These are phyloP conservation scores for Spizellomyces sp. DNA, from an alignment of 192 early-diverging fungal species.

Conservation along the genomic window DNA sequence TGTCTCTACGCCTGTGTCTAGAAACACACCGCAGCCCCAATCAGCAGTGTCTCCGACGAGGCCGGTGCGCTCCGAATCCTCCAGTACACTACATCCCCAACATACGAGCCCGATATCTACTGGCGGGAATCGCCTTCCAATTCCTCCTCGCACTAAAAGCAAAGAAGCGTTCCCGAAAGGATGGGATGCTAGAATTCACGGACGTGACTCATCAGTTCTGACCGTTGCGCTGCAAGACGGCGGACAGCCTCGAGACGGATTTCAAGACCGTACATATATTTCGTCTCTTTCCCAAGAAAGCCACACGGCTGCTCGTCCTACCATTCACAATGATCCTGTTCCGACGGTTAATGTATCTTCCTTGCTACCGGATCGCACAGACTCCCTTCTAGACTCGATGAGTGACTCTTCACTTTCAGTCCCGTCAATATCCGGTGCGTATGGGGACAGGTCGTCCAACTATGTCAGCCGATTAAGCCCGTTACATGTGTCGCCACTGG, in stretches of 20 bases:
- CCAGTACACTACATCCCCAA: no score
- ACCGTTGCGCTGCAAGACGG: neutral
- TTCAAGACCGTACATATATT: neutral
- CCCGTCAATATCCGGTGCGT: neutral
- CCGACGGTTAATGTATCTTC: neutral
- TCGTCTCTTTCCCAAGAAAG: neutral
- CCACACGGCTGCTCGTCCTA: neutral
- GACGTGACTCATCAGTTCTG: neutral
- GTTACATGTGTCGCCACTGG: neutral
- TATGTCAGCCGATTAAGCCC: neutral
- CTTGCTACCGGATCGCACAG: conserved; percentile 4
- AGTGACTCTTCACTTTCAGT: neutral
- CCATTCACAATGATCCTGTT: neutral
- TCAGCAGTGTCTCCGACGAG: no score
- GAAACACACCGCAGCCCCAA: no score
- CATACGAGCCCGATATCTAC: no score
- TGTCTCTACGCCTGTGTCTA: no score
- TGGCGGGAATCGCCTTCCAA: neutral
- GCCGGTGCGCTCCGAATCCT: no score
- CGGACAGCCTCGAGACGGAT: neutral
- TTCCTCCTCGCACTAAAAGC: conserved; percentile 23
- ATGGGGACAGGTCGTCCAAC: neutral
- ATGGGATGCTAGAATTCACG: conserved; percentile 11
- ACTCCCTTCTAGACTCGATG: neutral
- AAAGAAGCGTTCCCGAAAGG: conserved; percentile 10